Evolutionary conservation across 2,329 filamentous ascomycete genomes (phyloP), one percentile per base, ranked within the genome.

Genomic region (Apiospora rasikravindrae): DNA sequence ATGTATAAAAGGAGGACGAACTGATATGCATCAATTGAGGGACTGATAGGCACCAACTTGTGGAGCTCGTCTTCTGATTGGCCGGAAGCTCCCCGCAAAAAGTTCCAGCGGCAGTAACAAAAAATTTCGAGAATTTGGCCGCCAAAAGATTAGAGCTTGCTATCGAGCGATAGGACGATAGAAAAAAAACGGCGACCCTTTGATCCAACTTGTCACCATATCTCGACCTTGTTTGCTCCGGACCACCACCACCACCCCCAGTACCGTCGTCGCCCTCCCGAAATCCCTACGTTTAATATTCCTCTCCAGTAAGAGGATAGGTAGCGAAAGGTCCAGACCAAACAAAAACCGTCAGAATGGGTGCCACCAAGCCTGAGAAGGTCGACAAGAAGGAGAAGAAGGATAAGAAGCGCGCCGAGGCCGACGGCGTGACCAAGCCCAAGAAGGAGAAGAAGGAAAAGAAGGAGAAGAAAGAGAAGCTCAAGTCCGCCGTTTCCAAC

Each of bases 401-500:
- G 80, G 83, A 85, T 53, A 83, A 86, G 79, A 86, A 88, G 86
- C 84, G 86, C 79, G 87, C 85, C 82, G 87, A 89, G 73, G 84
- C 84, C 71, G 83, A 86, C 71, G 87, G 87, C 77, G 83, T 89
- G 72, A 81, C 81, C 78, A 89, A 90, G 82, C 77, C 83, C 83
- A 88, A 90, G 71, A 88, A 89, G 79, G 87, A 88, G 45, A 93
- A 93, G 86, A 92, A 91, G 83, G 86, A 87, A 22, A 85, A 85
- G 78, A 88, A 88, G 80, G 86, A 88, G 61, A 93, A 93, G 88
- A 92, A 93, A 86, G 91, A 93, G 77, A 93, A 93, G 89, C 89
- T 88, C 69, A 87, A 87, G 82, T 85, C 82, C 74, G 87, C 86
- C 76, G 83, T 91, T 8, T 83, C 91, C 29, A 88, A 86, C 67